Base-by-base conservation (phyloP, 139 green algal species). In the Chlorella sp. region DNA sequence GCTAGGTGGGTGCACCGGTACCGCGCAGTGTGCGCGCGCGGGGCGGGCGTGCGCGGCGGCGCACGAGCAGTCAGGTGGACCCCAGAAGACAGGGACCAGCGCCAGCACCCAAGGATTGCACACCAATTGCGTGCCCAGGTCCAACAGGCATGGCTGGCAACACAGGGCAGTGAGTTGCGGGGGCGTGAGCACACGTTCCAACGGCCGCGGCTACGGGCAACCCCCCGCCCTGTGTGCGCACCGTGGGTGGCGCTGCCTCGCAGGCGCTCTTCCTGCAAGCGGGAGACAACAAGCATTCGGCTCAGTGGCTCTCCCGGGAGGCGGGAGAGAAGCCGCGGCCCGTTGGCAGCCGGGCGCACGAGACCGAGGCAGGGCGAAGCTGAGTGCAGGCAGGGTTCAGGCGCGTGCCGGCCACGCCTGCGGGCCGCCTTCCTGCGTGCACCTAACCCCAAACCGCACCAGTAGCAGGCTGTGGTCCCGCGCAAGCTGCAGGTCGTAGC, bases 231-330 rank as follows among this genome's bases (percentile, higher is more conserved):
- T 30, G 15, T 57, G 32, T 21, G 19, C 82, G 69, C 82, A 86
- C 82, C 82, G 18, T 77, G 82, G 7, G 37, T 36, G 18, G 16
- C 75, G 48, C 48, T 57, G 15, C 68, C 84, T 11, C 68, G 34
- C 39, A 88, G 84, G 36, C 71, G 84, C 68, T 88, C 84, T 19
- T 81, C 84, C 84, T 88, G 84, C 64, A 81, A 57, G 18, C 15
- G 36, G 37, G 19, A 60, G 77, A 39, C 34, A 83, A 15, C 28
- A 26, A 3, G 77, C 77, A 57, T 19, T 57, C 48, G 5, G 48
- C 48, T 57, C 48, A 57, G 48, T 57, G 48, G 48, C 48, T 57
- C 48, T 5, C 48, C 48, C 48, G 48, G 48, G 48, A n/a, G 32
- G 32, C 30, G 28, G 32, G 30, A 39, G 28, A 0, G 28, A 39